Percentiles rank a stretch among this genome's conserved stretches.
Evolutionary conservation across 495 filamentous ascomycete genomes (phyloP).

Genomic region (Penicillium paradoxum): DNA sequence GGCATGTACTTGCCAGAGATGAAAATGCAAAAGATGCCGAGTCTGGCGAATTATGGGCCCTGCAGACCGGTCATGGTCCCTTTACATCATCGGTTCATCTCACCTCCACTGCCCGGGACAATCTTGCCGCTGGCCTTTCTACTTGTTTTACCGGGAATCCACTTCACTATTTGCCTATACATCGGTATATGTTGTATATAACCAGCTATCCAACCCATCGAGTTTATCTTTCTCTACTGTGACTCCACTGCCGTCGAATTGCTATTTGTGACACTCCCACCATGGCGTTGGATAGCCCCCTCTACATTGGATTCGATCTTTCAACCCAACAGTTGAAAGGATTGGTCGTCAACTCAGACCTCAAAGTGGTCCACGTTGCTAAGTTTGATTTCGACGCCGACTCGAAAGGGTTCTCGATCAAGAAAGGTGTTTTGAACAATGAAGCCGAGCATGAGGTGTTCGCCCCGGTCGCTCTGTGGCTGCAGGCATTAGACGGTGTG

Average conservation of each 20-base stretch:
- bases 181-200: no score
- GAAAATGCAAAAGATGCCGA: neutral
- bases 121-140: constrained; percentile 1
- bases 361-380: constrained; percentile 41
- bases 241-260: neutral
- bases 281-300: constrained; percentile 46
- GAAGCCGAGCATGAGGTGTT: constrained; percentile 79
- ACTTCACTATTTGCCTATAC: neutral
- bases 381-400: constrained; percentile 71
- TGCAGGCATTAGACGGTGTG: constrained; percentile 85
- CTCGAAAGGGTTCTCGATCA: constrained; percentile 65
- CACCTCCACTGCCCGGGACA: neutral
- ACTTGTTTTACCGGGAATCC: neutral
- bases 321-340: constrained; percentile 96
- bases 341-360: constrained; percentile 70
- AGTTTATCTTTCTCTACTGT: neutral
- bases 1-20: neutral
- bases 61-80: neutral
- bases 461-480: constrained; percentile 89
- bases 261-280: neutral
- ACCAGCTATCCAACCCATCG: neutral
- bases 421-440: constrained; percentile 82
- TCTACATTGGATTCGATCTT: constrained; percentile 92
- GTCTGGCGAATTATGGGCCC: neutral
- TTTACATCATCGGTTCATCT: constrained; percentile 6